Evolutionary conservation across 495 filamentous ascomycete genomes (phyloP), one percentile per base, ranked within the genome.

Genomic region (Venustampulla echinocandica): DNA sequence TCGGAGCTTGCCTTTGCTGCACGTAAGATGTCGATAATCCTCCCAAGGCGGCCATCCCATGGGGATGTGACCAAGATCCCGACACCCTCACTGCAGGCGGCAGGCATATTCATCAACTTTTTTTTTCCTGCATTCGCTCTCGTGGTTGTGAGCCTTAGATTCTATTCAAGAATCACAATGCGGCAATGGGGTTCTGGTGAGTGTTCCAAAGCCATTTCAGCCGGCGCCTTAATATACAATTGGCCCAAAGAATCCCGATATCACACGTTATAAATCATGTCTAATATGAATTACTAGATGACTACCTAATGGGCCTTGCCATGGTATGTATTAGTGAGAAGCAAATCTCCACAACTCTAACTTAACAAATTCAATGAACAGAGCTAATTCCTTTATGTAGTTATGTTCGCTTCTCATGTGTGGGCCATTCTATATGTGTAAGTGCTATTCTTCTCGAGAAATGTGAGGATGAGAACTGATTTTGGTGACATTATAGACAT

Each of bases 101-200:
- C 61, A 23, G 70, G 69, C 10, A 56, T 73, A 36, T 68, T 63
- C 18, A 57, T 76, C 46, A 65, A 69, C 21, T 60, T 73, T 40
- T 66, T 66, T 38, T 75, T 76, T 36, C 62, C 70, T 10, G 58
- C 63, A 13, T 47, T 76, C 4, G 67, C 69, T 11, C 63, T 70
- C 1, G 46, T 73, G 20, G 59, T 70, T 5, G 58, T 74, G 24
- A 30, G 63, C 19, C 47, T 70, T 25, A 61, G 71, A 22, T 53
- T 65, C 10, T 72, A 67, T 46, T 66, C 69, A 50, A 64, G 70
- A 30, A 7, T 6, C 7, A 30, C 27, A n/a, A n/a, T n/a, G n/a
- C 27, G 27, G 27, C 7, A 13, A 30, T 30, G 27, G 6, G 27
- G n/a, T n/a, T 30, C 13, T 30, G 27, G 27, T 7, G 6, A 13